Conservation (phyloP, 2,329 filamentous ascomycete species). For the Hirsutella minnesotensis region DNA sequence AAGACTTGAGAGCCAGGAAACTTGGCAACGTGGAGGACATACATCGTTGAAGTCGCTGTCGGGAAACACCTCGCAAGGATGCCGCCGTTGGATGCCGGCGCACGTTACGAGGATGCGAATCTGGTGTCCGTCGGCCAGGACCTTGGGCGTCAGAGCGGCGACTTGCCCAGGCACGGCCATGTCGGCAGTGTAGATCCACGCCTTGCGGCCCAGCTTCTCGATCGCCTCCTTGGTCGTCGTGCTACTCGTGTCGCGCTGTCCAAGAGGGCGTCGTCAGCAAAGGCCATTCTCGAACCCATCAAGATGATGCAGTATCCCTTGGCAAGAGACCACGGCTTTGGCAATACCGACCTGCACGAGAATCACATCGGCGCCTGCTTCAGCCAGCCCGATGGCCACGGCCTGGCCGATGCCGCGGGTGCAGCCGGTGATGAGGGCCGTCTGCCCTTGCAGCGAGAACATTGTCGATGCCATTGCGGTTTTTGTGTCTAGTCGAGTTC, state of each 20-base stretch:
- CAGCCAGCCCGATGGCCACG: conserved; percentile 44
- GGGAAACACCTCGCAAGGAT: conserved; percentile 65
- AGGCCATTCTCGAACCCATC: no score
- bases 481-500: not conserved
- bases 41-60: conserved; percentile 64
- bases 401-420: conserved; percentile 47
- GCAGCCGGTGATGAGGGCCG: conserved; percentile 44
- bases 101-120: conserved; percentile 77
- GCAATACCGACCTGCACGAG: conserved; percentile 46
- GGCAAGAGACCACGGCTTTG: no score
- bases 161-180: conserved; percentile 51
- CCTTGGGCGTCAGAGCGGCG: conserved; percentile 42
- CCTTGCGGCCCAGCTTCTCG: conserved; percentile 53
- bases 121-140: conserved; percentile 50
- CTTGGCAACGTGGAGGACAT: conserved; percentile 2
- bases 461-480: conserved; percentile 14
- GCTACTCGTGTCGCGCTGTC: conserved; percentile 28
- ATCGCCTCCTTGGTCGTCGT: conserved; percentile 48
- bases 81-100: conserved; percentile 73
- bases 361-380: conserved; percentile 45
- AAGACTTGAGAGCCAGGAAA: not conserved
- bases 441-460: conserved; percentile 45
- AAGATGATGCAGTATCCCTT: no score
- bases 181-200: conserved; percentile 57
- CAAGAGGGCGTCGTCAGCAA: not conserved